These are phyloP conservation scores for Mycena olivaceomarginata DNA, from an alignment of 768 basidiomycete species.

Conservation along the genomic window DNA sequence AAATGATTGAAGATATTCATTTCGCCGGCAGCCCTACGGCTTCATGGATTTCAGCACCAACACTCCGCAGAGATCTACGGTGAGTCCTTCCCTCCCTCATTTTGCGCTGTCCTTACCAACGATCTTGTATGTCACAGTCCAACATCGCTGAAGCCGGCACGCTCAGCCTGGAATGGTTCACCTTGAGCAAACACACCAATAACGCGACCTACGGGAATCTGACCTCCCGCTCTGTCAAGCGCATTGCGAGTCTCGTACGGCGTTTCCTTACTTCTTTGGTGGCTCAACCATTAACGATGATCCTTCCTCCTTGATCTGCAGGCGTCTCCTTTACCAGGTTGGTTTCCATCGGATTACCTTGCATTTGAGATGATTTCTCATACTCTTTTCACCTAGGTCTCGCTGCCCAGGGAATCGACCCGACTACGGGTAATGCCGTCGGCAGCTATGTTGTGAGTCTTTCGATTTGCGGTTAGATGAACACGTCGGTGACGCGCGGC, in stretches of 20 bases:
- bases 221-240: slow-evolving; percentile 69
- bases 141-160: slow-evolving; percentile 78
- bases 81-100: slow-evolving; percentile 38
- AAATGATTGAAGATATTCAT: too few species aligned
- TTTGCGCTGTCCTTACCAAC: not conserved
- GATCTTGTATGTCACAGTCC: slow-evolving; percentile 52
- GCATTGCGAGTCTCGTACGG: slow-evolving; percentile 68
- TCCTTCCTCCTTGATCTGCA: slow-evolving; percentile 35
- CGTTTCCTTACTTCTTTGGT: not conserved
- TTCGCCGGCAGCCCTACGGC: slow-evolving; percentile 56
- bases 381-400: slow-evolving; percentile 61
- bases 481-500: not conserved
- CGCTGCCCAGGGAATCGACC: slow-evolving; percentile 76
- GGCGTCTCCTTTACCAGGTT: slow-evolving; percentile 64
- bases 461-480: not conserved
- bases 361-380: not conserved
- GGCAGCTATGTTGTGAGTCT: slow-evolving; percentile 63
- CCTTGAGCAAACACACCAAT: slow-evolving; percentile 72
- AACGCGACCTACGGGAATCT: slow-evolving; percentile 78
- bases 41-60: slow-evolving; percentile 66
- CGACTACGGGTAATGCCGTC: slow-evolving; percentile 66
- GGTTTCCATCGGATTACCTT: not conserved
- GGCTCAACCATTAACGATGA: not conserved
- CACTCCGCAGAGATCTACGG: slow-evolving; percentile 58
- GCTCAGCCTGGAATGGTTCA: slow-evolving; percentile 73